These are phyloP conservation scores for Beauveria rudraprayagi DNA, from an alignment of 2,329 filamentous ascomycete genomes.

Conservation along the genomic window DNA sequence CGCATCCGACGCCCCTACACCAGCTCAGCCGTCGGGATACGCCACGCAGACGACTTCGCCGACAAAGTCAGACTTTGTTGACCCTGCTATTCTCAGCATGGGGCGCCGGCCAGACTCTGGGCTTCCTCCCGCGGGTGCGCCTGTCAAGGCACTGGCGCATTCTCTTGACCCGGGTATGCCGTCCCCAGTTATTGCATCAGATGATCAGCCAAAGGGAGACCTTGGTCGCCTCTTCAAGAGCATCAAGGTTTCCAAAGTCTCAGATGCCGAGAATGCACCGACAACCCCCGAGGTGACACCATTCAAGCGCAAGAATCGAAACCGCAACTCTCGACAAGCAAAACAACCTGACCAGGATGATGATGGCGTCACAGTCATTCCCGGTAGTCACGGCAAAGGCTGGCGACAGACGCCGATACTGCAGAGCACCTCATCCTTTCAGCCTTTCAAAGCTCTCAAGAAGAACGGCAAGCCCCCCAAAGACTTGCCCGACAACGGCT, in stretches of 20 bases:
- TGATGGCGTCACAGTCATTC: slow-evolving; percentile 20
- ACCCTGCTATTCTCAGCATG: slow-evolving; percentile 75
- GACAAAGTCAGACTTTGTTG: slow-evolving; percentile 54
- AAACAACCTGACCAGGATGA: slow-evolving; percentile 20
- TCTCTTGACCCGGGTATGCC: slow-evolving; percentile 16
- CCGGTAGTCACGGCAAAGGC: slow-evolving; percentile 37
- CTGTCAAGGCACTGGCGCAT: slow-evolving; percentile 23
- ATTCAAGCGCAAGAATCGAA: slow-evolving; percentile 25
- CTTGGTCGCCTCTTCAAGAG: slow-evolving; percentile 15
- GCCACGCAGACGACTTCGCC: slow-evolving; percentile 23
- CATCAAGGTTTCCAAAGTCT: slow-evolving; percentile 17
- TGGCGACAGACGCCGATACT: slow-evolving; percentile 54
- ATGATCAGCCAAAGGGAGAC: not conserved
- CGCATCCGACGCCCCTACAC: slow-evolving; percentile 19
- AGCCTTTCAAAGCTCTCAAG: slow-evolving; percentile 55
- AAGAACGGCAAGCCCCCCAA: slow-evolving; percentile 41
- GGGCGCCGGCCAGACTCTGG: slow-evolving; percentile 32
- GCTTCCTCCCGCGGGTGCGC: slow-evolving; percentile 17
- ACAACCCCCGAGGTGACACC: slow-evolving; percentile 17
- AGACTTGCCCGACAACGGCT: slow-evolving; percentile 60
- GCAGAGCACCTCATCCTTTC: slow-evolving; percentile 53
- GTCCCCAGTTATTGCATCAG: not conserved
- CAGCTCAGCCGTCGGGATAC: not conserved
- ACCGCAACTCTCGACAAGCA: slow-evolving; percentile 25
- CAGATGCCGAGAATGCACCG: slow-evolving; percentile 16